phyloP scores from a whole-genome alignment of 176 grass and related monocot species.

The Oryza meyeriana region DNA sequence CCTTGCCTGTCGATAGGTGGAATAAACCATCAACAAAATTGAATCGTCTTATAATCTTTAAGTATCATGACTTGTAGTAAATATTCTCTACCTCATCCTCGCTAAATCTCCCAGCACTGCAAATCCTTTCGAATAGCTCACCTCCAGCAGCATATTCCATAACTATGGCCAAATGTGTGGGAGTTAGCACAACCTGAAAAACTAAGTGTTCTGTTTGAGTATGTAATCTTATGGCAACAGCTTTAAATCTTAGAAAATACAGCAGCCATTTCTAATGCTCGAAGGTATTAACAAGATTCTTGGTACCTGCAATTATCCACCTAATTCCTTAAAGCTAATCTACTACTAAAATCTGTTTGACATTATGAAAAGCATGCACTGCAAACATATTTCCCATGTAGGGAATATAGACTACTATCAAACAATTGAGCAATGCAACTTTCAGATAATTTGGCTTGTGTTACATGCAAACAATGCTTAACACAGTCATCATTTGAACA shows the following conservation, averaged over 20 bases:
- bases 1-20: constrained; percentile 56
- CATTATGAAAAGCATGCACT: background rate
- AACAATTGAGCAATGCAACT: background rate
- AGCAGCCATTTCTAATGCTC: background rate
- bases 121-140: constrained; percentile 92
- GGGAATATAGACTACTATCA: background rate
- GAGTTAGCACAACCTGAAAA: constrained; percentile 94
- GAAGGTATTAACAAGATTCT: background rate
- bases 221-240: constrained; percentile 1
- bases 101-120: constrained; percentile 85
- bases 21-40: constrained; percentile 24
- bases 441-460: background rate
- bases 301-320: background rate
- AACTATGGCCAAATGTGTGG: constrained; percentile 98
- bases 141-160: constrained; percentile 99
- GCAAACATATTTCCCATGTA: background rate
- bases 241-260: constrained; percentile 27
- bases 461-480: constrained; percentile 16
- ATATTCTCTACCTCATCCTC: constrained; percentile 78
- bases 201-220: constrained; percentile 39
- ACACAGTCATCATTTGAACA: background rate
- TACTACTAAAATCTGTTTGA: background rate
- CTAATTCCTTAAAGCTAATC: background rate
- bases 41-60: background rate
- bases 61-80: constrained; percentile 3